phyloP scores from a whole-genome alignment of 768 basidiomycete genomes.

The Clitopilus passeckerianus region DNA sequence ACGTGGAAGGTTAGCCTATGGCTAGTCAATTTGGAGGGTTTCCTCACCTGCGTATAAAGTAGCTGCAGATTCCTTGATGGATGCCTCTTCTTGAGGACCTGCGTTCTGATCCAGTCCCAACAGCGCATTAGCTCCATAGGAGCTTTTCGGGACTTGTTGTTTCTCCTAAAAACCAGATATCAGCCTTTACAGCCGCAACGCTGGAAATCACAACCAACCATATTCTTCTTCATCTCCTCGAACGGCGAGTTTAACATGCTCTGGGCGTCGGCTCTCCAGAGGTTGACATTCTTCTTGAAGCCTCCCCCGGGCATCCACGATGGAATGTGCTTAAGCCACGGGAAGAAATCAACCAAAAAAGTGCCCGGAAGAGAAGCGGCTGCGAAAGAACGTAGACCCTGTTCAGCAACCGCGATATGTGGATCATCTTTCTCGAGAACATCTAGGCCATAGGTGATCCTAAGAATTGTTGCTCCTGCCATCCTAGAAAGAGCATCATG shows the following conservation, averaged over 20 bases:
- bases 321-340: background rate
- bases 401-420: constrained; percentile 7
- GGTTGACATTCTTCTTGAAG: constrained; percentile 9
- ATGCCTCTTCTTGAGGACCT: background rate
- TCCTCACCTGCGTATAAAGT: background rate
- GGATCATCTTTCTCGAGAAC: constrained; percentile 6
- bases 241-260: constrained; percentile 18
- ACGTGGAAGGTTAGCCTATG: background rate
- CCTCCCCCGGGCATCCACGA: constrained; percentile 8
- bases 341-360: background rate
- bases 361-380: background rate
- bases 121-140: background rate
- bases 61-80: background rate
- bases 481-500: constrained; percentile 5
- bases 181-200: background rate
- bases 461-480: constrained; percentile 15
- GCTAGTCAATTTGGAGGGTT: background rate
- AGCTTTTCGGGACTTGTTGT: background rate
- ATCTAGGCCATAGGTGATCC: constrained; percentile 18
- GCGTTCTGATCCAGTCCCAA: background rate
- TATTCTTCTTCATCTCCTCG: constrained; percentile 4
- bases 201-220: background rate
- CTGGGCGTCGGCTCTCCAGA: constrained; percentile 5
- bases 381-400: background rate
- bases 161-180: background rate